Evolutionary conservation across 306 rosid genomes (phyloP), one percentile per base, ranked within the genome.

Genomic region (Sicyos baderoa): DNA sequence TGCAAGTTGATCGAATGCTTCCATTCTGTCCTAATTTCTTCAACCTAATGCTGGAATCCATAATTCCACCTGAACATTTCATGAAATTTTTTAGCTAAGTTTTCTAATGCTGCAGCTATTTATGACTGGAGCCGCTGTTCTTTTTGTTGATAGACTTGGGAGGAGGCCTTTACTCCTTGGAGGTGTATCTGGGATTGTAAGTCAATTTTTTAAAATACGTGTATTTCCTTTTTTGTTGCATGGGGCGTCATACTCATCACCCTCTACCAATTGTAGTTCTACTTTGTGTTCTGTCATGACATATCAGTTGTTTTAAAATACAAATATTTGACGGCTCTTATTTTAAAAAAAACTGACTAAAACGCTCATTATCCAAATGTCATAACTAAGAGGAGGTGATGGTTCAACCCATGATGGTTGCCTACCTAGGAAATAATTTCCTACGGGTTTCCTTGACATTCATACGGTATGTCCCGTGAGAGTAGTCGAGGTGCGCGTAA

Each of bases 91-190:
- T 32, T 40, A 37, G 71, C 54, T 71, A 25, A 17, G 17, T 70
- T 14, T 65, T 69, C 65, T 64, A 55, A 71, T 78, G 16, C 60
- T 71, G 60, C 76, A 93, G 99, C 84, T 90, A 82, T 76, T 93
- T 59, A 88, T 88, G 97, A 90, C 99, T 7, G 99, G 95, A 73
- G 83, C 17, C 61, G 99, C 99, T 50, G 99, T 93, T 72, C 79
- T 79, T 66, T 74, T 82, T 48, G 86, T 93, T 55, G 99, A 93
- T 84, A 90, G 76, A 83, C 71, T 93, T 45, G 99, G 99, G 72
- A 90, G 99, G 86, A 88, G 99, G 67, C 99, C 99, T 76, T 77
- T 90, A 84, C 85, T 93, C 23, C 86, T 93, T 57, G 89, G 89
- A 68, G 99, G 99, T 74, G 96, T 93, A 79, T 80, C 89, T 63